Evolutionary conservation across 139 green algal genomes (phyloP).

Genomic region (Chlorella vulgaris): DNA sequence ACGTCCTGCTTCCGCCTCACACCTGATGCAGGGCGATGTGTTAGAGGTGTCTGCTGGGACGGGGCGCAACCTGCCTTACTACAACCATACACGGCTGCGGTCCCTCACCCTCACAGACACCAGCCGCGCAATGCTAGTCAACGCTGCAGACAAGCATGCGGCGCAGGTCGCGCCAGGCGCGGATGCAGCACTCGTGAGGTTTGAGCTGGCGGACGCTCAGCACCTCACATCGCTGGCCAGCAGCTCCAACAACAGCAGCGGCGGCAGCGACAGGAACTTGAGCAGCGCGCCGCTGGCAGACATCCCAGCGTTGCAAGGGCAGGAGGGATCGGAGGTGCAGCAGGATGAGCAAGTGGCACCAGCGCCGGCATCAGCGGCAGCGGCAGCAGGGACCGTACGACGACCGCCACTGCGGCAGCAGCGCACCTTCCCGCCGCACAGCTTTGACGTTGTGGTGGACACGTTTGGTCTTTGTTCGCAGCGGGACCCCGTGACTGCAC

Average conservation of each 20-base stretch:
- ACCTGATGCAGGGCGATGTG: slow-evolving; percentile 69
- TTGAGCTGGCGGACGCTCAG: slow-evolving; percentile 45
- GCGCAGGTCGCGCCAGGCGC: neutral
- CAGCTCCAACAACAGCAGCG: neutral
- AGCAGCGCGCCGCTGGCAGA: neutral
- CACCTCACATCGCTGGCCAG: slow-evolving; percentile 9
- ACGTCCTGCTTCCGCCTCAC: no score
- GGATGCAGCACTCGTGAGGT: neutral
- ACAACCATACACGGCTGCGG: slow-evolving; percentile 33
- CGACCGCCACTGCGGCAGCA: slow-evolving; percentile 19
- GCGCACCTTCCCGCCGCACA: slow-evolving; percentile 42
- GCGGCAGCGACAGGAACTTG: neutral
- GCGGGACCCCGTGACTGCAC: slow-evolving; percentile 56
- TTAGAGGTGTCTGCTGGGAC: slow-evolving; percentile 80
- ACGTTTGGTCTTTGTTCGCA: slow-evolving; percentile 79
- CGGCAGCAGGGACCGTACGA: neutral
- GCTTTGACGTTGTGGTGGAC: slow-evolving; percentile 82
- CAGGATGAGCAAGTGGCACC: neutral
- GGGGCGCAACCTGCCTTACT: slow-evolving; percentile 76
- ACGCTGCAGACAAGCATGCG: slow-evolving; percentile 47
- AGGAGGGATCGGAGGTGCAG: neutral
- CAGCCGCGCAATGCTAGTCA: slow-evolving; percentile 63
- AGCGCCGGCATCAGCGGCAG: neutral
- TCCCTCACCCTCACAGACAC: slow-evolving; percentile 66
- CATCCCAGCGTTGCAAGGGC: neutral